A percentile compares a stretch with the other conserved stretches of the same genome.
phyloP scores from a whole-genome alignment of 2,329 filamentous ascomycete genomes.

The Talaromyces sp. region DNA sequence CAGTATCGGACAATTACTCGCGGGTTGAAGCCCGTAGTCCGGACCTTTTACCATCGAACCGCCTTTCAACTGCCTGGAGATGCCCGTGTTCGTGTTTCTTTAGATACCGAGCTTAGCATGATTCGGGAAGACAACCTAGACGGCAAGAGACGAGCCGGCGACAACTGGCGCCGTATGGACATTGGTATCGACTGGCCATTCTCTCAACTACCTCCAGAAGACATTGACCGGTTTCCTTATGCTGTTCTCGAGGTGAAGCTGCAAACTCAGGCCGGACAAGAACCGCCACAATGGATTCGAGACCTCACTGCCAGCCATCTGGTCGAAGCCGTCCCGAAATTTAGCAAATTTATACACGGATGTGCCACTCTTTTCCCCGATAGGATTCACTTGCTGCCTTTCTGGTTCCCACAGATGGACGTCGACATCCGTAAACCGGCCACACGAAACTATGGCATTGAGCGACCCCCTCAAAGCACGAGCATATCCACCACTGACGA shows the following conservation, averaged over 20 bases:
- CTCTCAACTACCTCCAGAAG: constrained; percentile 75
- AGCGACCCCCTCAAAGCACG: constrained; percentile 67
- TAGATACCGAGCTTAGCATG: constrained; percentile 96
- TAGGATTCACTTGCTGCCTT: constrained; percentile 84
- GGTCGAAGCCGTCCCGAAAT: constrained; percentile 98
- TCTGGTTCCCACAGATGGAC: constrained; percentile 98
- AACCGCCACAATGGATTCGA: constrained; percentile 93
- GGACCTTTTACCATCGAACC: constrained; percentile 96
- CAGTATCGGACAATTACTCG: constrained; percentile 90
- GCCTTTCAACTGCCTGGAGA: constrained; percentile 97
- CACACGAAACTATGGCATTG: constrained; percentile 85
- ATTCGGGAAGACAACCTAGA: constrained; percentile 91
- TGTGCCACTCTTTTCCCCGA: constrained; percentile 81
- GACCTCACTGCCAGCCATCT: constrained; percentile 89
- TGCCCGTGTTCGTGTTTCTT: constrained; percentile 89
- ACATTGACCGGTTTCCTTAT: constrained; percentile 90
- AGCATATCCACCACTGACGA: constrained; percentile 74
- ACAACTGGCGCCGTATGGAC: constrained; percentile 95
- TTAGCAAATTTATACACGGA: constrained; percentile 98
- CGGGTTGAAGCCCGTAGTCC: constrained; percentile 79
- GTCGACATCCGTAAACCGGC: constrained; percentile 92
- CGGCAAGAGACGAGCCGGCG: constrained; percentile 66
- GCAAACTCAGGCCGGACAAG: constrained; percentile 90
- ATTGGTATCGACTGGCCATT: constrained; percentile 97
- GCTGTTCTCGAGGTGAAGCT: constrained; percentile 96